phyloP scores from a whole-genome alignment of 2,329 filamentous ascomycete species.

The Coccinonectria pachysandricola region DNA sequence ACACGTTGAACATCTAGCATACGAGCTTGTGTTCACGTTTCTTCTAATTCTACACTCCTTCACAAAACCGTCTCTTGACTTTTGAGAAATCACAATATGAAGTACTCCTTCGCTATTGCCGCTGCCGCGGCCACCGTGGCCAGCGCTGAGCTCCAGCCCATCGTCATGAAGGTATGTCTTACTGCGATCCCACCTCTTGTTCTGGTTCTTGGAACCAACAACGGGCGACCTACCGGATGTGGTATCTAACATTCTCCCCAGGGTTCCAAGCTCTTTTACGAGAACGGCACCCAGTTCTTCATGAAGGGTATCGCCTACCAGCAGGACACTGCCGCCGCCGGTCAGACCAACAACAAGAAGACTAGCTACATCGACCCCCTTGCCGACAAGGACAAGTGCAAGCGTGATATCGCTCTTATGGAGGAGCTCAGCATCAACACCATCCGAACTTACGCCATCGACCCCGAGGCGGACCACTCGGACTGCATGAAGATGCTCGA shows the following conservation, averaged over 20 bases:
- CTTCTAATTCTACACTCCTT: conserved; percentile 5
- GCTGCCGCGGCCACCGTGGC: conserved; percentile 32
- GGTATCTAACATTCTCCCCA: conserved; percentile 19
- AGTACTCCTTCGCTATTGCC: conserved; percentile 27
- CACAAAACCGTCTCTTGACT: conserved; percentile 9
- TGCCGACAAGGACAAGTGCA: conserved; percentile 58
- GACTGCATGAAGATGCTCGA: conserved; percentile 77
- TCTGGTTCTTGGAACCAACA: neutral
- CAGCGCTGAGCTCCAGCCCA: conserved; percentile 40
- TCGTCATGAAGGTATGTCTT: conserved; percentile 55
- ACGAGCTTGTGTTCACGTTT: conserved; percentile 11
- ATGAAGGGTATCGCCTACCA: conserved; percentile 95
- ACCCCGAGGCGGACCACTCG: conserved; percentile 68
- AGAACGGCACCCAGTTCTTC: conserved; percentile 59
- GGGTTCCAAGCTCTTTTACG: conserved; percentile 84
- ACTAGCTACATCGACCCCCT: conserved; percentile 72
- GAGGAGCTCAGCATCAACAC: conserved; percentile 74
- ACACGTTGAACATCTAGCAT: conserved; percentile 5
- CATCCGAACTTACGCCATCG: conserved; percentile 89
- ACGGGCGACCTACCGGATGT: neutral
- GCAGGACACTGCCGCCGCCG: conserved; percentile 56
- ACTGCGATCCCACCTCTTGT: neutral
- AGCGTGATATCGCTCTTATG: conserved; percentile 77
- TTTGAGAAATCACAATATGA: conserved; percentile 20
- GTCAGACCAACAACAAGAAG: conserved; percentile 32